Evolutionary conservation across 179 eudicot species (phyloP).

Genomic region (Silene coronaria): DNA sequence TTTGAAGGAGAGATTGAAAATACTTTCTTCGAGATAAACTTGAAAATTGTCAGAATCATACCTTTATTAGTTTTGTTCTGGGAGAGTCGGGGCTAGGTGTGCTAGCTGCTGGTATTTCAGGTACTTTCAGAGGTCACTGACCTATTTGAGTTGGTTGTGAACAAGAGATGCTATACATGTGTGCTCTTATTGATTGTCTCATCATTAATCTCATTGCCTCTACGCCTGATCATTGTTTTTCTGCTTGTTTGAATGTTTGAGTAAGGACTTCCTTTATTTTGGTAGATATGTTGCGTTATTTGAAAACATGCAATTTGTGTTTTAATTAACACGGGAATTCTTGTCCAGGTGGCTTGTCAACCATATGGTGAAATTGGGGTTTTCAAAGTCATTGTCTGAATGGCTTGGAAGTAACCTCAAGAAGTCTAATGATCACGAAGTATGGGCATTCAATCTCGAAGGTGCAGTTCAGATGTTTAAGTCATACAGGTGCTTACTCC

Average conservation of each 20-base stretch:
- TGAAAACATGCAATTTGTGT: not conserved
- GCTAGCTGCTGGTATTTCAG: not conserved
- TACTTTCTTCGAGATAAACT: not conserved
- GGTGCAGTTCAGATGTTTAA: conserved; percentile 89
- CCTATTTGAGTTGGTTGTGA: not conserved
- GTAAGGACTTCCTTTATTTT: not conserved
- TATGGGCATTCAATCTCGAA: conserved; percentile 86
- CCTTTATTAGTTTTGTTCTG: not conserved
- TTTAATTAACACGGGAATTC: not conserved
- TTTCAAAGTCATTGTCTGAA: conserved; percentile 78
- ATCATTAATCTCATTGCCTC: not conserved
- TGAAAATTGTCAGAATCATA: not conserved
- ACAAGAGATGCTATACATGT: not conserved
- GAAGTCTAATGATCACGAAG: conserved; percentile 62
- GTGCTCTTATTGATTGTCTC: no score
- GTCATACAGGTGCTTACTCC: conserved; percentile 58
- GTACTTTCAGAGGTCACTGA: not conserved
- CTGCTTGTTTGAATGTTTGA: not conserved
- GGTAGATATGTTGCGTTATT: not conserved
- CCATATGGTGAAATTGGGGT: conserved; percentile 76
- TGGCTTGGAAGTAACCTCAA: conserved; percentile 89
- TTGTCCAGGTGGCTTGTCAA: conserved; percentile 84
- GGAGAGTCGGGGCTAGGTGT: not conserved
- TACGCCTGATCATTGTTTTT: not conserved
- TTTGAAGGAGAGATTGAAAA: not conserved